These are phyloP conservation scores for Calophaca sinica DNA, from an alignment of 306 rosid species.

Conservation along the genomic window DNA sequence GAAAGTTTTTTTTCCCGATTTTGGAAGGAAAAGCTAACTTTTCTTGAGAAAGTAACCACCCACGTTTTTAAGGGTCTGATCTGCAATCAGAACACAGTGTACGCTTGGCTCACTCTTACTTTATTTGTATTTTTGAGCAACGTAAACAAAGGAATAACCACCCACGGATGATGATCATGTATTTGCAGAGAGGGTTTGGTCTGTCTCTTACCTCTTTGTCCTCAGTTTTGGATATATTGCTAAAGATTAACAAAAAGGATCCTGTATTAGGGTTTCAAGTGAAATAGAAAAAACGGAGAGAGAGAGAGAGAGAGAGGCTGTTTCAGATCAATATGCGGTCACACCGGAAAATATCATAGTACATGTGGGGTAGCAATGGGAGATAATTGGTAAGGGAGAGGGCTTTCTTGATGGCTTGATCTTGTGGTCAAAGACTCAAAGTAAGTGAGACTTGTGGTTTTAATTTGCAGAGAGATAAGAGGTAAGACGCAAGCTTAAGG, in stretches of 20 bases:
- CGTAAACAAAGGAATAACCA: conserved; percentile 49
- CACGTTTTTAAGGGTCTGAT: conserved; percentile 47
- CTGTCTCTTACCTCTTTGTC: conserved; percentile 2
- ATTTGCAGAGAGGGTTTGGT: conserved; percentile 32
- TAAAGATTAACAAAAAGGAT: conserved; percentile 10
- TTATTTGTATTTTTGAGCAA: conserved; percentile 43
- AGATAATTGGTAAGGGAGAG: conserved; percentile 2
- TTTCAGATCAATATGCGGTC: conserved; percentile 47
- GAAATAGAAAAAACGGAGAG: conserved; percentile 11
- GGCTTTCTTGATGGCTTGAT: conserved; percentile 16
- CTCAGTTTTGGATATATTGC: conserved; percentile 12
- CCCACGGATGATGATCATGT: conserved; percentile 51
- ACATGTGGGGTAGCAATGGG: conserved; percentile 57
- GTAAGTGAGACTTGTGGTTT: conserved; percentile 57
- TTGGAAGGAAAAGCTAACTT: conserved; percentile 43
- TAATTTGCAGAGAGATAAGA: conserved; percentile 47
- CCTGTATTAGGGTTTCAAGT: conserved; percentile 58
- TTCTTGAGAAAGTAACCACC: conserved; percentile 42
- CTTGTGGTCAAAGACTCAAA: too few species aligned
- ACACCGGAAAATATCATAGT: conserved; percentile 54
- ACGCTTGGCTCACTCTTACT: conserved; percentile 42
- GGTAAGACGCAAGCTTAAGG: conserved; percentile 23
- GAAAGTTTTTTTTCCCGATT: conserved; percentile 28
- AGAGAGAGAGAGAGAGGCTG: conserved; percentile 51
- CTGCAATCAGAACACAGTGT: conserved; percentile 44